Evolutionary conservation across 257 asterid species (phyloP).

Genomic region (Asclepias syriaca): DNA sequence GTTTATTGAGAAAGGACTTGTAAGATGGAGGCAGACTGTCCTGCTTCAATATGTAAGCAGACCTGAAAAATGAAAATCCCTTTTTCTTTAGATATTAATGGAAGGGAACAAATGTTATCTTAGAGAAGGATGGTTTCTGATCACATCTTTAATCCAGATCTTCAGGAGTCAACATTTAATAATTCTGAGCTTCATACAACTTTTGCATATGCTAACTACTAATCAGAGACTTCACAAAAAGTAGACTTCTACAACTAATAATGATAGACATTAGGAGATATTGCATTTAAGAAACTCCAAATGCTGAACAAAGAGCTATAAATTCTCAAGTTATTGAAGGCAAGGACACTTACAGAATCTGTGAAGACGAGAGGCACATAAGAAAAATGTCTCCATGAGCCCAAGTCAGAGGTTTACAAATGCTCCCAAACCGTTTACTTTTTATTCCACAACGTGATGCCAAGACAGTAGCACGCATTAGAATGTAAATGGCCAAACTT

Average conservation of each 20-base stretch:
- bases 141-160: neutral
- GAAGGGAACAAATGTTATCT: neutral
- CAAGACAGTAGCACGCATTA: conserved; percentile 97
- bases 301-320: neutral
- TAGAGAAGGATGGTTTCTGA: neutral
- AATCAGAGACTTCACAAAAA: neutral
- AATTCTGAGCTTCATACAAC: neutral
- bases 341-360: conserved; percentile 65
- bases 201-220: neutral
- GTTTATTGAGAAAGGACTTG: conserved; percentile 89
- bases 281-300: neutral
- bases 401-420: conserved; percentile 94
- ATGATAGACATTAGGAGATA: neutral
- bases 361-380: conserved; percentile 96
- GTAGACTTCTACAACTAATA: neutral
- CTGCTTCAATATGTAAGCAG: conserved; percentile 84
- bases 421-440: conserved; percentile 75
- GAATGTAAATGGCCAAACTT: conserved; percentile 86
- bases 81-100: conserved; percentile 13
- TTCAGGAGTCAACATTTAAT: neutral
- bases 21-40: conserved; percentile 82
- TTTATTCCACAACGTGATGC: conserved; percentile 98
- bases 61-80: conserved; percentile 46
- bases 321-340: neutral
- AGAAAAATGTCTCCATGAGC: conserved; percentile 95